A percentile compares a stretch with the other conserved stretches of the same genome.
phyloP scores from a whole-genome alignment of 192 early-diverging fungal species.

The Neocallimastix lanati region DNA sequence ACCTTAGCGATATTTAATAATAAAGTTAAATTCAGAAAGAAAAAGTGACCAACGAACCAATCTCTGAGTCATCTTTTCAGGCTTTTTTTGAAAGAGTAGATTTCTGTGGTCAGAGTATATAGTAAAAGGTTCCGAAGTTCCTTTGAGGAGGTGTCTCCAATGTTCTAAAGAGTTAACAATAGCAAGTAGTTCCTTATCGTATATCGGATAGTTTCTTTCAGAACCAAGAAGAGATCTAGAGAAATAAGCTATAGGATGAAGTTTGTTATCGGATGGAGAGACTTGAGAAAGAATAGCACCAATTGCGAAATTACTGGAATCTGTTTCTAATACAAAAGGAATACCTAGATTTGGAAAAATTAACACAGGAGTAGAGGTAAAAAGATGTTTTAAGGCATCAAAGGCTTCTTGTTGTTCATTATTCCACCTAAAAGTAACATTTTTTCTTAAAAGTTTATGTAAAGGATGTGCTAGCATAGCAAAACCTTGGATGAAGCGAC shows the following conservation, averaged over 20 bases:
- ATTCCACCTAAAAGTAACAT: background rate
- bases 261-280: background rate
- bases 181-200: slow-evolving; percentile 19
- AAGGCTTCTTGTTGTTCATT: slow-evolving; percentile 4
- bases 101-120: slow-evolving; percentile 21
- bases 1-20: too few species aligned
- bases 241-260: slow-evolving; percentile 14
- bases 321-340: slow-evolving; percentile 10
- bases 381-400: slow-evolving; percentile 6
- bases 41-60: too few species aligned
- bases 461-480: slow-evolving; percentile 7
- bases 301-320: slow-evolving; percentile 15
- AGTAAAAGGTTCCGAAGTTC: slow-evolving; percentile 1
- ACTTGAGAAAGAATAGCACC: slow-evolving; percentile 14
- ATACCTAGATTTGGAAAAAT: slow-evolving; percentile 6
- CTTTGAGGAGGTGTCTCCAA: slow-evolving; percentile 15
- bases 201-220: slow-evolving; percentile 14
- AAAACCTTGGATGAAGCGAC: slow-evolving; percentile 8
- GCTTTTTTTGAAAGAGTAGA: background rate
- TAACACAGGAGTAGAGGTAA: slow-evolving; percentile 14
- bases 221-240: background rate
- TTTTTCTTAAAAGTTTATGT: slow-evolving; percentile 3
- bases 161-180: slow-evolving; percentile 13
- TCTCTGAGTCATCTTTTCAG: too few species aligned
- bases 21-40: too few species aligned